A percentile compares a stretch with the other conserved stretches of the same genome.
phyloP scores from a whole-genome alignment of 2,329 filamentous ascomycete genomes.

The Clarireedia paspali region DNA sequence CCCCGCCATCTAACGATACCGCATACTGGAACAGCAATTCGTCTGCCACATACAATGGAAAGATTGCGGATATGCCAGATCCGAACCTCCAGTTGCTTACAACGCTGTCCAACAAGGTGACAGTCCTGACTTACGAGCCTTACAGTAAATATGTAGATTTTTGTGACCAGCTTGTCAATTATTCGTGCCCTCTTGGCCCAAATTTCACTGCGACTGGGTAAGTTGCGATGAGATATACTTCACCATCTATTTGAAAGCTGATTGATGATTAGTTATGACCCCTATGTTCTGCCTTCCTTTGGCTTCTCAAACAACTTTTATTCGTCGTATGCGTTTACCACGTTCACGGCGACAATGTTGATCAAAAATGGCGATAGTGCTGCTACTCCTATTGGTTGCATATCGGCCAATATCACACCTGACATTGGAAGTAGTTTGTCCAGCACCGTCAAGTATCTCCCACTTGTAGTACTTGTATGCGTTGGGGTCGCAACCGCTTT shows the following conservation, averaged over 20 bases:
- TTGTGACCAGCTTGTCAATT: slow-evolving; percentile 56
- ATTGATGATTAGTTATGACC: slow-evolving; percentile 27
- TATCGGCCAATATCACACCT: slow-evolving; percentile 77
- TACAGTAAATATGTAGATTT: slow-evolving; percentile 53
- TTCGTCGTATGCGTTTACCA: slow-evolving; percentile 81
- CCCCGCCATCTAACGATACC: slow-evolving; percentile 53
- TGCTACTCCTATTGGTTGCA: slow-evolving; percentile 64
- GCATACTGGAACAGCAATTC: slow-evolving; percentile 50
- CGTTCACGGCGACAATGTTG: slow-evolving; percentile 64
- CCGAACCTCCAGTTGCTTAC: slow-evolving; percentile 48
- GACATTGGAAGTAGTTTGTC: slow-evolving; percentile 63
- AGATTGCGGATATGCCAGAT: slow-evolving; percentile 57
- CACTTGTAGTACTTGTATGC: slow-evolving; percentile 68
- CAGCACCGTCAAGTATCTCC: slow-evolving; percentile 67
- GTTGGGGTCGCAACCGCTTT: slow-evolving; percentile 77
- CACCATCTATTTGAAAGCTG: not conserved
- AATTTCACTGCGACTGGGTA: slow-evolving; percentile 54
- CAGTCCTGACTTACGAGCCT: slow-evolving; percentile 71
- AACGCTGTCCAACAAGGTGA: slow-evolving; percentile 64
- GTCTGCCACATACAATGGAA: slow-evolving; percentile 51
- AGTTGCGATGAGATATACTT: slow-evolving; percentile 16
- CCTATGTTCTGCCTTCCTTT: slow-evolving; percentile 58
- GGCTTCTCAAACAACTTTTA: slow-evolving; percentile 65
- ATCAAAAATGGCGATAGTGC: slow-evolving; percentile 66
- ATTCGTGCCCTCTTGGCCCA: slow-evolving; percentile 66